A percentile compares a stretch with the other conserved stretches of the same genome.
Evolutionary conservation across 2,329 filamentous ascomycete species (phyloP).

Genomic region (Seiridium cupressi): DNA sequence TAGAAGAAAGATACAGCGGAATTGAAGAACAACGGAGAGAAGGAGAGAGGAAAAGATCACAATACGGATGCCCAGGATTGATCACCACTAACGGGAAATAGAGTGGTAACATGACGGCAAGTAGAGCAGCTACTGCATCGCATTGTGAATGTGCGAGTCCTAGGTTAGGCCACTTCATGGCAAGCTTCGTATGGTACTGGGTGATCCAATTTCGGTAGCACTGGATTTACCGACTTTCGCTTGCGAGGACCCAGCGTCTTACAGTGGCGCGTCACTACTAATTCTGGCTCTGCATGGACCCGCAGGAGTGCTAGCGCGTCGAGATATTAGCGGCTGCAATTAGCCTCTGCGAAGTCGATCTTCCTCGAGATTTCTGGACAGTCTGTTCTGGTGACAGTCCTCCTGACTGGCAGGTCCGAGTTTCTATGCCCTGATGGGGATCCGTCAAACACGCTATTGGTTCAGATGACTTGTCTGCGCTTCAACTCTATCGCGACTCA

Average conservation of each 20-base stretch:
- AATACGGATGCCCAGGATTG: no score
- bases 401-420: background rate
- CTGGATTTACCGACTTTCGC: background rate
- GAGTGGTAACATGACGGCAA: no score
- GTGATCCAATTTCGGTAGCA: no score
- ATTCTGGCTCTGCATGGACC: background rate
- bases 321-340: background rate
- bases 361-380: background rate
- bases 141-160: no score
- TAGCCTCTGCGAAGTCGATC: background rate
- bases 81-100: no score
- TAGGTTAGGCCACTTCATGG: no score
- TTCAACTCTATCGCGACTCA: background rate
- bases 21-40: no score
- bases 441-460: background rate
- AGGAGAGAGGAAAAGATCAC: no score
- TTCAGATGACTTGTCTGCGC: background rate
- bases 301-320: background rate
- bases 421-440: conserved; percentile 2
- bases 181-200: no score
- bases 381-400: background rate
- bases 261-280: background rate
- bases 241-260: background rate
- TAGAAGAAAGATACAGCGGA: no score
- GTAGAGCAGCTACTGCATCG: no score